Evolutionary conservation across 345 rosid genomes (phyloP).

Genomic region (Eucalyptus cloeziana): DNA sequence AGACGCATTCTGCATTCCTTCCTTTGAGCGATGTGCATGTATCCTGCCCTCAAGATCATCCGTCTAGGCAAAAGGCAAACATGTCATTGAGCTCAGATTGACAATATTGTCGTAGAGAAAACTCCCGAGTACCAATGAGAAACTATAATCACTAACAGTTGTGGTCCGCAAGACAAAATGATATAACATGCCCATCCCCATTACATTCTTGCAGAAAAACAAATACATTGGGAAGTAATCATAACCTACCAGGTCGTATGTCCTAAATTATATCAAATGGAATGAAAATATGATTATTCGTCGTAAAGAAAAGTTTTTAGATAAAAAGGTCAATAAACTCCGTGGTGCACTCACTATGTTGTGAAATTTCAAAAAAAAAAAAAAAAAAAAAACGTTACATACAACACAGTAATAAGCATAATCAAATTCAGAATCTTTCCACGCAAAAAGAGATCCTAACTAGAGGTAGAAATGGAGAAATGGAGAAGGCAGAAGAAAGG

Average conservation of each 20-base stretch:
- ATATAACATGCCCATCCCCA: not conserved
- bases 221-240: not conserved
- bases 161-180: not conserved
- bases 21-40: constrained; percentile 53
- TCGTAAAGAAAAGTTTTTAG: not conserved
- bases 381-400: not conserved
- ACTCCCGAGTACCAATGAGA: not conserved
- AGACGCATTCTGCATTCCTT: constrained; percentile 55
- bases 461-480: not conserved
- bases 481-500: not conserved
- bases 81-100: not conserved
- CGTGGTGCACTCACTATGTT: not conserved
- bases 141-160: not conserved
- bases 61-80: constrained; percentile 21
- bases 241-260: not conserved
- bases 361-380: not conserved
- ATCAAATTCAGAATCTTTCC: not conserved
- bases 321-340: not conserved
- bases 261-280: not conserved
- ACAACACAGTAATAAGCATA: not conserved
- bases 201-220: not conserved
- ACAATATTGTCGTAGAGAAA: not conserved
- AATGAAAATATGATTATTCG: not conserved
- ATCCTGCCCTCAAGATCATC: constrained; percentile 92
- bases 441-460: not conserved